Conservation (phyloP, 768 basidiomycete genomes). For the Russula earlei region DNA sequence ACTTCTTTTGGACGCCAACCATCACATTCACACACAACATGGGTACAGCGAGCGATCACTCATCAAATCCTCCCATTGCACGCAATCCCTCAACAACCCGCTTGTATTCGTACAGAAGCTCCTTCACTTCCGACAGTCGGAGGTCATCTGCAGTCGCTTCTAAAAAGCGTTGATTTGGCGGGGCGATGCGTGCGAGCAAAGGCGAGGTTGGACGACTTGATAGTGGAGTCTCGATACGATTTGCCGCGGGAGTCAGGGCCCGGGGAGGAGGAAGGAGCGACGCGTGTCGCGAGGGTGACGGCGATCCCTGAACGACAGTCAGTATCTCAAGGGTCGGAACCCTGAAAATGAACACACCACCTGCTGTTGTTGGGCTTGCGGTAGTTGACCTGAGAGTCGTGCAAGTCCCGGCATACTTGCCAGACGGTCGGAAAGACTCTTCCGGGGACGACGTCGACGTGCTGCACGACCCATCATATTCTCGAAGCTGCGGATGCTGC, state of each 20-base stretch:
- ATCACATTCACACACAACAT: no score
- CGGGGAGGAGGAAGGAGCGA: conserved; percentile 29
- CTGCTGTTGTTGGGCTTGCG: neutral
- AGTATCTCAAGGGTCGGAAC: neutral
- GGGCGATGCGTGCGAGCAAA: conserved; percentile 37
- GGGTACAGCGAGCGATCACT: neutral
- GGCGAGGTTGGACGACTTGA: conserved; percentile 35
- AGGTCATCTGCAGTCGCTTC: conserved; percentile 70
- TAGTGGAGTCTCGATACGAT: conserved; percentile 30
- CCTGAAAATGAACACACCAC: neutral
- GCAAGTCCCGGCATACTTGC: conserved; percentile 60
- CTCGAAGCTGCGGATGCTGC: conserved; percentile 81
- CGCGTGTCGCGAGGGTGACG: conserved; percentile 32
- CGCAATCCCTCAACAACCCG: conserved; percentile 63
- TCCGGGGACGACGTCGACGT: conserved; percentile 33
- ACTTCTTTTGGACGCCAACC: no score
- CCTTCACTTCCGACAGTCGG: conserved; percentile 67
- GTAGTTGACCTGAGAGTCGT: conserved; percentile 31
- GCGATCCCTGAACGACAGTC: conserved; percentile 25
- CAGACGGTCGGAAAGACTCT: conserved; percentile 74
- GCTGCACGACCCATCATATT: conserved; percentile 55
- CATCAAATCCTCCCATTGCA: conserved; percentile 37
- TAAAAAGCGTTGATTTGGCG: conserved; percentile 62
- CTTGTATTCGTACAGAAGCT: conserved; percentile 74
- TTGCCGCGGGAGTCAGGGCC: conserved; percentile 23